Conservation (phyloP, 371 early-diverging fungal species). For the Mucor irregularis region DNA sequence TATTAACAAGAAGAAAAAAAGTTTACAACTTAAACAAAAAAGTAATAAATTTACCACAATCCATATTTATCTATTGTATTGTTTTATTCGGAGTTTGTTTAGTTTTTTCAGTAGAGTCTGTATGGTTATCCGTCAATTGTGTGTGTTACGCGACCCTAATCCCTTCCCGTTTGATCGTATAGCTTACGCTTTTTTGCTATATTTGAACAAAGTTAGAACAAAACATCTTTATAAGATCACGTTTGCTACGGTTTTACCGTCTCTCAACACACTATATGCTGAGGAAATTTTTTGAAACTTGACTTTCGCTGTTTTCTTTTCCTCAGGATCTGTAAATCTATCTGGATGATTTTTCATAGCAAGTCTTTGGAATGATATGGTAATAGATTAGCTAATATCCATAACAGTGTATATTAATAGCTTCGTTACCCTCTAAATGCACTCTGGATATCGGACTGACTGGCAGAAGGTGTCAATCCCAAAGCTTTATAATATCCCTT, state of each 20-base stretch:
- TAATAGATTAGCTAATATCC: background rate
- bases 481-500: slow-evolving; percentile 52
- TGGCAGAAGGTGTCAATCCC: slow-evolving; percentile 44
- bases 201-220: background rate
- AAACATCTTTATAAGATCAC: background rate
- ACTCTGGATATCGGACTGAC: slow-evolving; percentile 58
- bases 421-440: slow-evolving; percentile 61
- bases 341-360: slow-evolving; percentile 60
- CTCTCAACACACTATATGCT: slow-evolving; percentile 61
- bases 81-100: background rate
- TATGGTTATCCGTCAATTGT: background rate
- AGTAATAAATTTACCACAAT: background rate
- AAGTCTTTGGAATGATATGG: slow-evolving; percentile 24
- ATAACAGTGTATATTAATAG: background rate
- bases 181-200: slow-evolving; percentile 32
- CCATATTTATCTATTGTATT: background rate
- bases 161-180: slow-evolving; percentile 32
- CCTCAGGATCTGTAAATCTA: slow-evolving; percentile 49
- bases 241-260: slow-evolving; percentile 42
- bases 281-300: slow-evolving; percentile 59
- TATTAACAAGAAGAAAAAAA: background rate
- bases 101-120: slow-evolving; percentile 2
- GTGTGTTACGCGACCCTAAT: background rate
- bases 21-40: no score
- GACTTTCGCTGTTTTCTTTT: slow-evolving; percentile 53